Conservation (phyloP, 225 moss, liverwort and hornwort genomes). For the Lunularia cruciata region DNA sequence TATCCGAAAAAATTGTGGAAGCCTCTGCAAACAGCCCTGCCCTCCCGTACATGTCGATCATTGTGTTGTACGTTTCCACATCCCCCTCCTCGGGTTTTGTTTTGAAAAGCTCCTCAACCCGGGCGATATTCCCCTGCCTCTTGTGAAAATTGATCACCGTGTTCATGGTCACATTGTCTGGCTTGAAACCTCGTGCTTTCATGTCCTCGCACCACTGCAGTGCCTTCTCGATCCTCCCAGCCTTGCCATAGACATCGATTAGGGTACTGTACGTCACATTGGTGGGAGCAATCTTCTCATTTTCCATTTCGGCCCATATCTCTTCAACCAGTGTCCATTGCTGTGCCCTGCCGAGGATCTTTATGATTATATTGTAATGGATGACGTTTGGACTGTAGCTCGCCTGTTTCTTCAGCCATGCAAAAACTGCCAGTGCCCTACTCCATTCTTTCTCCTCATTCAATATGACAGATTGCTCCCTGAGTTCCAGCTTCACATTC, state of each 20-base stretch:
- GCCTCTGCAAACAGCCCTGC: constrained; percentile 68
- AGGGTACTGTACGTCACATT: constrained; percentile 77
- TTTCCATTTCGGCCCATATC: constrained; percentile 69
- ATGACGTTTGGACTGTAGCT: constrained; percentile 62
- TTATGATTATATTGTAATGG: constrained; percentile 83
- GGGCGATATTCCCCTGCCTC: constrained; percentile 62
- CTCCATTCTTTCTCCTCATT: constrained; percentile 71
- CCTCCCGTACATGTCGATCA: constrained; percentile 85
- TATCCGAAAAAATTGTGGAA: constrained; percentile 64
- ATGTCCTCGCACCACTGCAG: constrained; percentile 67
- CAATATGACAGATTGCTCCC: constrained; percentile 71
- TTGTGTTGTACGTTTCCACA: constrained; percentile 74
- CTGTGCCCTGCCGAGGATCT: constrained; percentile 65
- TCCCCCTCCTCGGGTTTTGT: constrained; percentile 20
- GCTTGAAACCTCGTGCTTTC: constrained; percentile 57
- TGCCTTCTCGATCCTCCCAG: constrained; percentile 64
- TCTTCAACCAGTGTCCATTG: constrained; percentile 60
- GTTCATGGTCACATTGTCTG: constrained; percentile 71
- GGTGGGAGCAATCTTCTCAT: constrained; percentile 45
- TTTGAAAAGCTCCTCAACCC: constrained; percentile 57
- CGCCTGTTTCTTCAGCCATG: constrained; percentile 64
- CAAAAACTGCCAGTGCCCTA: constrained; percentile 60
- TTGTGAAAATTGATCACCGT: constrained; percentile 65
- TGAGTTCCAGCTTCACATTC: constrained; percentile 56
- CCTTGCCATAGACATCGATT: constrained; percentile 71